Percentiles rank a stretch among this genome's conserved stretches.
phyloP scores from a whole-genome alignment of 805 yeast genomes.

The Yarrowia sp. region DNA sequence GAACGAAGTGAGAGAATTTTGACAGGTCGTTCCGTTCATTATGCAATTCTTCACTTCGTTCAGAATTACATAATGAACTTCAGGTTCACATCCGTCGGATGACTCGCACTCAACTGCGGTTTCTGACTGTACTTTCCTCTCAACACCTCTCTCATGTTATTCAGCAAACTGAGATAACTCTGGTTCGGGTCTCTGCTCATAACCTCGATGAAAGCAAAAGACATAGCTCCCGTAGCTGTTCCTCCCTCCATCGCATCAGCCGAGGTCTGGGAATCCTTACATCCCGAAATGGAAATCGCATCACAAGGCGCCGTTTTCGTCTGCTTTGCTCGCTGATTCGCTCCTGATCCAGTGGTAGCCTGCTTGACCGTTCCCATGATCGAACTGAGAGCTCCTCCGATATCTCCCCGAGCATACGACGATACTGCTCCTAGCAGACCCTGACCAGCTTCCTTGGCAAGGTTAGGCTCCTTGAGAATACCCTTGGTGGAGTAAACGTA shows the following conservation, averaged over 20 bases:
- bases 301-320: constrained; percentile 78
- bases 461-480: constrained; percentile 77
- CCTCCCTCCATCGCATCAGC: constrained; percentile 83
- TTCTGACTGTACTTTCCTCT: constrained; percentile 74
- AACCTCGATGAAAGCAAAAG: constrained; percentile 75
- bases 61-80: constrained; percentile 55
- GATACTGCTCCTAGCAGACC: constrained; percentile 66
- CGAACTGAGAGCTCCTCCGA: constrained; percentile 55
- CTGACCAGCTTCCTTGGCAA: constrained; percentile 75
- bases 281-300: constrained; percentile 77
- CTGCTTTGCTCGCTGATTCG: constrained; percentile 56
- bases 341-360: constrained; percentile 51
- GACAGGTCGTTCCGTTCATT: no score
- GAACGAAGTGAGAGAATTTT: no score
- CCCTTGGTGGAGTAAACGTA: constrained; percentile 84
- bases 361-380: constrained; percentile 51
- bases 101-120: constrained; percentile 82
- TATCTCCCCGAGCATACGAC: constrained; percentile 68
- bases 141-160: constrained; percentile 71
- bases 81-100: constrained; percentile 73
- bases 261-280: constrained; percentile 82
- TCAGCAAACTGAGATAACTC: constrained; percentile 70
- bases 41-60: background rate
- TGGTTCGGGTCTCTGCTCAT: constrained; percentile 67
- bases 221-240: constrained; percentile 81